Conservation (phyloP, 202 grass and related monocot species). For the Zizania palustris region DNA sequence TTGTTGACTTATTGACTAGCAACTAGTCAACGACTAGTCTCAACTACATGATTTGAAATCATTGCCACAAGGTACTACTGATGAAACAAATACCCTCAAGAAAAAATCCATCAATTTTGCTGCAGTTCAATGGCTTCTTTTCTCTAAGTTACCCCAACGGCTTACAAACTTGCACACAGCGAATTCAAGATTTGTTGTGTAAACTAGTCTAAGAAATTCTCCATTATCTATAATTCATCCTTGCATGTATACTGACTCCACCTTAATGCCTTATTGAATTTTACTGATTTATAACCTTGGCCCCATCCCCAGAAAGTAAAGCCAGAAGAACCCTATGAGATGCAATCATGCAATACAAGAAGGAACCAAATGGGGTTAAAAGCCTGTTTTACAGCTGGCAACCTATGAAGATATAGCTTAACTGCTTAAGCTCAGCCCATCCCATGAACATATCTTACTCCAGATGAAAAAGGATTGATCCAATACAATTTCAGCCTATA, state of each 20-base stretch:
- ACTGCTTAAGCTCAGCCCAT: not conserved
- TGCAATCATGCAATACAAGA: not conserved
- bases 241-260: not conserved
- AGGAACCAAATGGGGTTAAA: not conserved
- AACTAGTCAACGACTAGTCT: too few species aligned
- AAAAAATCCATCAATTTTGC: not conserved
- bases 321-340: not conserved
- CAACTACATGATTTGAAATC: too few species aligned
- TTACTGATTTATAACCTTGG: not conserved
- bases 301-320: conserved; percentile 3
- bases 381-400: not conserved
- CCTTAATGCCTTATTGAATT: not conserved
- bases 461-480: conserved; percentile 10
- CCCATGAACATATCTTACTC: not conserved
- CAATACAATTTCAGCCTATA: not conserved
- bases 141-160: not conserved
- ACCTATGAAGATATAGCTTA: not conserved
- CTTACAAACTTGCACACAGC: not conserved
- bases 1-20: too few species aligned
- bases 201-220: not conserved
- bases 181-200: not conserved
- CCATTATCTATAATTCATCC: not conserved
- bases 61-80: not conserved
- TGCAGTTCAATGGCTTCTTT: too few species aligned
- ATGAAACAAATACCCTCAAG: not conserved